Conservation (phyloP, 2,329 filamentous ascomycete species). For the Ambrosiella beaveri region DNA sequence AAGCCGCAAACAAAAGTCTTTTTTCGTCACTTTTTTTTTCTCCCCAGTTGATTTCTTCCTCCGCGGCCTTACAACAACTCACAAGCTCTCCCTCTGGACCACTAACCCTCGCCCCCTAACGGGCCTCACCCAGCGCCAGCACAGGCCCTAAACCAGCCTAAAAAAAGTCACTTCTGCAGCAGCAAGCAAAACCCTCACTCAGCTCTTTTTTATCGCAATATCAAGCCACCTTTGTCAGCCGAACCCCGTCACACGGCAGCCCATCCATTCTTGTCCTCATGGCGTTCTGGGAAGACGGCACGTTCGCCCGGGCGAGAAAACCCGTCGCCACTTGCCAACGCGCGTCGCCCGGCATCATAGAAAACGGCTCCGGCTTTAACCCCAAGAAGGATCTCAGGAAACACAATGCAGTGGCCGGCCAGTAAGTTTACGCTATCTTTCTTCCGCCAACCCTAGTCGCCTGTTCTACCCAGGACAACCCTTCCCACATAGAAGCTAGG, state of each 20-base stretch:
- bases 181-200: not conserved
- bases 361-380: slow-evolving; percentile 1
- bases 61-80: not conserved
- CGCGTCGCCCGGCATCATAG: not conserved
- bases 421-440: slow-evolving; percentile 38
- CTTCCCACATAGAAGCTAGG: not conserved
- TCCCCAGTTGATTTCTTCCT: not conserved
- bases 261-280: too few species aligned
- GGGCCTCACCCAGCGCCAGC: not conserved
- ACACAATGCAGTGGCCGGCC: slow-evolving; percentile 67
- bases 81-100: not conserved
- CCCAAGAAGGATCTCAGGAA: slow-evolving; percentile 18
- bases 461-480: not conserved
- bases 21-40: not conserved
- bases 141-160: not conserved
- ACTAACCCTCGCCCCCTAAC: too few species aligned
- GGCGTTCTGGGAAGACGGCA: too few species aligned
- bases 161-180: too few species aligned
- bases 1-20: not conserved
- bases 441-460: not conserved
- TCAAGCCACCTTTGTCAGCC: not conserved
- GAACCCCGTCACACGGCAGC: too few species aligned
- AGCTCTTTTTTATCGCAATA: not conserved
- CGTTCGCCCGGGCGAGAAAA: not conserved
- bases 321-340: not conserved